Evolutionary conservation across 768 basidiomycete genomes (phyloP), one percentile per base, ranked within the genome.

Genomic region (Hygrophorus russula): DNA sequence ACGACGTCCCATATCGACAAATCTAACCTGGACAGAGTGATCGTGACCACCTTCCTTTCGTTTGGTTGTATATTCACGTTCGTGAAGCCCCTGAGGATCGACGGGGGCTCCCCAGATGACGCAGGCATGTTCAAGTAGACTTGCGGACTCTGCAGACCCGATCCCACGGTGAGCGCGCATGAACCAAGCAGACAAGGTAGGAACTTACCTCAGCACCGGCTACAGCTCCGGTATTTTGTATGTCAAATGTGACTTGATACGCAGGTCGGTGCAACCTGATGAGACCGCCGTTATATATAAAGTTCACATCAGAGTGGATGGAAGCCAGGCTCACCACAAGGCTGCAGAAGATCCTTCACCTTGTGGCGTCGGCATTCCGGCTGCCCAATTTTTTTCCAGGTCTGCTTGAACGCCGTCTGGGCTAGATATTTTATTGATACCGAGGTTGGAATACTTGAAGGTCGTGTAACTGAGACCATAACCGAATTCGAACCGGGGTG

Each of bases 401-500:
- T 63, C 56, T 8, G 60, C 59, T 0, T 69, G 54, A 14, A 68
- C 59, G 9, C 65, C 59, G 2, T 59, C 61, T 14, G 69, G 63
- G n/a, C 50, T 46, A 8, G 54, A 41, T 3, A 82, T 57, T 43
- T 66, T 63, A 11, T 55, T 56, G 29, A 86, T 61, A 2, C 65
- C 50, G 8, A 92, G 63, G 28, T 71, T 63, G 36, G 69, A 74
- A 57, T 89, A 93, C 28, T 71, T 59, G 58, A 93, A 97, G 1
- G 62, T 71, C 32, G 92, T 82, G 65, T 96, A 97, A 44, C 80
- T 83, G 54, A 93, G 57, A 0, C 92, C 92, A 57, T 80, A 93
- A 4, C 92, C 92, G 57, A 96, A 97, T 56, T 88, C 86, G 54
- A 78, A 90, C 30, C 84, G 83, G 3, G 88, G 88, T 0, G 68